Conservation (phyloP, 192 early-diverging fungal genomes). For the Coemansia sp. region DNA sequence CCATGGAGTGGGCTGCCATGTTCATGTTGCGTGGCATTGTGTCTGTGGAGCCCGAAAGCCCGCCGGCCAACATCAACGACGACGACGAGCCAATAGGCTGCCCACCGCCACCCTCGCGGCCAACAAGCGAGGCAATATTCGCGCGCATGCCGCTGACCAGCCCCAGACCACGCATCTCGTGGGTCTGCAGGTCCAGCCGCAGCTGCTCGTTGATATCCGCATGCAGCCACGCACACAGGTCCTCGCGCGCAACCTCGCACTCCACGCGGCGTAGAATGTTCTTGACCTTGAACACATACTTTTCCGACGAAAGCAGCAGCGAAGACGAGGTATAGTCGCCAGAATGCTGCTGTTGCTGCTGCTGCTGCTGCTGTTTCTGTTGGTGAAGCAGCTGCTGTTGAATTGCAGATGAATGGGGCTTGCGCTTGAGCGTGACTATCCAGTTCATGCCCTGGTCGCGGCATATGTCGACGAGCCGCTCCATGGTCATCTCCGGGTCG, state of each 20-base stretch:
- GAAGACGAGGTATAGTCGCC: too few relatives aligned
- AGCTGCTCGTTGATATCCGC: constrained; percentile 68
- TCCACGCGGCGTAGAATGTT: constrained; percentile 71
- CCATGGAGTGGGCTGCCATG: too few relatives aligned
- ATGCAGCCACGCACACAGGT: constrained; percentile 58
- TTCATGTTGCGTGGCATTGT: too few relatives aligned
- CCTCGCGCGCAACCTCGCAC: constrained; percentile 61
- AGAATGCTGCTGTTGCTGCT: too few relatives aligned
- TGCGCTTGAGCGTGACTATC: constrained; percentile 71
- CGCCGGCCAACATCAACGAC: too few relatives aligned
- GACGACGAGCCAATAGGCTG: too few relatives aligned
- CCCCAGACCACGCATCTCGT: constrained; percentile 26
- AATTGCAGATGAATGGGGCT: neutral
- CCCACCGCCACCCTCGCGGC: neutral
- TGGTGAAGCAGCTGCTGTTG: too few relatives aligned
- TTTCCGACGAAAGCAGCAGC: constrained; percentile 1
- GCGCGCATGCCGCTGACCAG: constrained; percentile 3
- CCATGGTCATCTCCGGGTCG: constrained; percentile 64
- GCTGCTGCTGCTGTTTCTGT: too few relatives aligned
- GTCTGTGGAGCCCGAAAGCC: too few relatives aligned
- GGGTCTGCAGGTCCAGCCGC: constrained; percentile 56
- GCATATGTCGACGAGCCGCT: constrained; percentile 60
- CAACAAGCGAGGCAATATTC: constrained; percentile 5
- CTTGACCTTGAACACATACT: constrained; percentile 63
- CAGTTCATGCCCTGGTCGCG: constrained; percentile 71